Base-by-base conservation (phyloP, 1,284 basidiomycete species). In the Fomitopsis schrenkii region DNA sequence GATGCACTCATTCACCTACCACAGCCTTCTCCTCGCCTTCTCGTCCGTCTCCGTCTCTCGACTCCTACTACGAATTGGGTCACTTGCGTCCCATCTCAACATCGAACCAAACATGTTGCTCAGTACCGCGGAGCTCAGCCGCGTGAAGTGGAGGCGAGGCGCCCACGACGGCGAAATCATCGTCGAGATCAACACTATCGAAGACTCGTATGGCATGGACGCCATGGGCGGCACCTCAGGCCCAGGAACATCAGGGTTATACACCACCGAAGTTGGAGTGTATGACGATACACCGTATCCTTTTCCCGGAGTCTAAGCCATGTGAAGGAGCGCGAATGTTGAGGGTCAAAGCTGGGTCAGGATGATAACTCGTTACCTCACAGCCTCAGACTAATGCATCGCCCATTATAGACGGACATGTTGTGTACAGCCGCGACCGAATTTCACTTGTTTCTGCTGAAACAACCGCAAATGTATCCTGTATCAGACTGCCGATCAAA, bases 101-200 rank as follows among this genome's bases (percentile, higher is more conserved):
- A 62, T 62, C 28, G 58, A 66, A 44, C 67, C 68, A 6, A 57
- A 58, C 5, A 67, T 62, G 57, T 56, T 71, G 2, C 64, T 71
- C 55, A 69, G 64, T 45, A 62, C 67, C 19, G 61, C 68, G 22
- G 68, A 71, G 59, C 65, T 71, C n/a, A 63, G 62, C 36, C 64
- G 70, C 36, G 57, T 70, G 6, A 42, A 50, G 8, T 80, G 79
- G 77, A 72, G 68, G 22, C 67, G 41, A 8, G 79, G 79, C 9
- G 65, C 68, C 3, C 71, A 66, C 19, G 74, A 76, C 38, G 74
- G 79, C 8, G 79, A 80, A 62, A 69, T 80, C 14, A 70, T 79
- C 42, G 74, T 80, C 10, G 79, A 80, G 22, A 42, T 60, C 7
- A 55, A 60, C 17, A 9, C 52, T 41, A n/a, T 26, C 17, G 59